Conservation (phyloP, 148 eudicot species). For the Camellia sinensis region DNA sequence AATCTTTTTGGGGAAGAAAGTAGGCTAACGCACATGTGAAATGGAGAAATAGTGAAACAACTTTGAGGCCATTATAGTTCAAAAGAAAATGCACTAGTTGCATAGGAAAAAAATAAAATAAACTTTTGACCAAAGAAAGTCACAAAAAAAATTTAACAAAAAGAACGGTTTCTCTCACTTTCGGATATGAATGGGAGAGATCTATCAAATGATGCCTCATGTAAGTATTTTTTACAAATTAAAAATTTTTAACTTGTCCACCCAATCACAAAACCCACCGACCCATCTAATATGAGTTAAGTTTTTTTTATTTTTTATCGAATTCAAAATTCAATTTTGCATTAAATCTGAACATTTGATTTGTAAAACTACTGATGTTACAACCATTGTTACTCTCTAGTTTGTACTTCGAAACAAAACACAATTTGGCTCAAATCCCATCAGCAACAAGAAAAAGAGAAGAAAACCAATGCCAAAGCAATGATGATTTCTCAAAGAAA, state of each 20-base stretch:
- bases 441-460: conserved; percentile 1
- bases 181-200: too few relatives aligned
- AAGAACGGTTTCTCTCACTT: too few relatives aligned
- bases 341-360: too few relatives aligned
- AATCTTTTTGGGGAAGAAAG: not conserved
- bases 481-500: conserved; percentile 32
- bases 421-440: conserved; percentile 12
- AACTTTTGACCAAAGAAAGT: not conserved
- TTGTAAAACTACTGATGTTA: too few relatives aligned
- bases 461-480: conserved; percentile 21
- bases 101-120: conserved; percentile 8
- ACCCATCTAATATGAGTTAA: too few relatives aligned
- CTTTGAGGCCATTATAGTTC: not conserved
- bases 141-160: not conserved
- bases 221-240: too few relatives aligned
- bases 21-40: not conserved
- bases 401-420: not conserved
- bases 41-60: conserved; percentile 17
- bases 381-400: too few relatives aligned
- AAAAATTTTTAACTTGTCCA: too few relatives aligned
- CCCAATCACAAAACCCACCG: too few relatives aligned
- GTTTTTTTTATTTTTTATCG: too few relatives aligned
- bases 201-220: too few relatives aligned
- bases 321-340: too few relatives aligned
- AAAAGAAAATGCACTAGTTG: not conserved